phyloP scores from a whole-genome alignment of 352 stramenopile genomes.

The Nothophytophthora sp. region DNA sequence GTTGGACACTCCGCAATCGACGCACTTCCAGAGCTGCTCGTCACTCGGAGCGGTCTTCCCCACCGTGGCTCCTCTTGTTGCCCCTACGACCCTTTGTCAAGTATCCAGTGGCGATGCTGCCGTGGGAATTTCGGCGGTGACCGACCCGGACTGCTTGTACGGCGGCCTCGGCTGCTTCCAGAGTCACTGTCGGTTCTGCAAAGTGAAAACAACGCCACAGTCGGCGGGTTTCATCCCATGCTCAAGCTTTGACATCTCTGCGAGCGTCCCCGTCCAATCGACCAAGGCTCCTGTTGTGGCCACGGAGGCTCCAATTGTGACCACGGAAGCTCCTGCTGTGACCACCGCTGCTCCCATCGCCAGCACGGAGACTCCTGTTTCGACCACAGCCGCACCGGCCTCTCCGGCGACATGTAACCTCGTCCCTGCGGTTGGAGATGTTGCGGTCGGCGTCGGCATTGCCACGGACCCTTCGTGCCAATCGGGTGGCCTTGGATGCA shows the following conservation, averaged over 20 bases:
- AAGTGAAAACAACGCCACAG: conserved; percentile 20
- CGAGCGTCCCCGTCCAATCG: background rate
- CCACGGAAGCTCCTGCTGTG: background rate
- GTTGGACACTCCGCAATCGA: conserved; percentile 32
- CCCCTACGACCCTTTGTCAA: conserved; percentile 4
- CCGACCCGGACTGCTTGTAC: conserved; percentile 20
- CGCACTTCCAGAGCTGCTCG: conserved; percentile 24
- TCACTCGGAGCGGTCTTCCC: conserved; percentile 20
- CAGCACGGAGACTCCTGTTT: no score
- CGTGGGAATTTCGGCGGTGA: conserved; percentile 27
- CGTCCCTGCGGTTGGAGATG: conserved; percentile 22
- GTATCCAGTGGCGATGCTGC: conserved; percentile 22
- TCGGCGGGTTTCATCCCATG: conserved; percentile 23
- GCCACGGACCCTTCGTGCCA: conserved; percentile 24
- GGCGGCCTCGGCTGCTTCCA: conserved; percentile 42
- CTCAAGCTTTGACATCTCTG: conserved; percentile 12
- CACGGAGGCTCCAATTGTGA: background rate
- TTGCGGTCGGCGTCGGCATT: conserved; percentile 23
- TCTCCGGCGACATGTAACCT: conserved; percentile 4
- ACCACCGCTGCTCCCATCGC: no score
- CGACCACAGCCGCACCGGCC: no score
- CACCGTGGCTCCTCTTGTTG: conserved; percentile 1
- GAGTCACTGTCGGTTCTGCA: conserved; percentile 41
- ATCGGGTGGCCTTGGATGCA: conserved; percentile 32
- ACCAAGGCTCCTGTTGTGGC: background rate